A percentile compares a stretch with the other conserved stretches of the same genome.
phyloP scores from a whole-genome alignment of 2,329 filamentous ascomycete species.

The Aspergillus candidus region DNA sequence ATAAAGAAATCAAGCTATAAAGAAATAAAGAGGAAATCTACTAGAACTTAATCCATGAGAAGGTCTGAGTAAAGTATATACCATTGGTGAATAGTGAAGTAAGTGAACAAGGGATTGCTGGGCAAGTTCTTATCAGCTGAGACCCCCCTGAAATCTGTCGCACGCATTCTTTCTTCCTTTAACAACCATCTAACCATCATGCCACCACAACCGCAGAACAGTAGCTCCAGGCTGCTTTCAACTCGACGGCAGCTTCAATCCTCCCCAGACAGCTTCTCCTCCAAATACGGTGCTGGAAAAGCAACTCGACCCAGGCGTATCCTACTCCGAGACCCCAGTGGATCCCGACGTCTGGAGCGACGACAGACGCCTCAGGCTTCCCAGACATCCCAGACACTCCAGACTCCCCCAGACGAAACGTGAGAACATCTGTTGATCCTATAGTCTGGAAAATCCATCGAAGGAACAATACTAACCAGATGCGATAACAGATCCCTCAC shows the following conservation, averaged over 20 bases:
- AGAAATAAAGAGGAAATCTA: too few relatives aligned
- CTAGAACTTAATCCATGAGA: too few relatives aligned
- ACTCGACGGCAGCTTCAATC: constrained; percentile 19
- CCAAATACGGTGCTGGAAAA: constrained; percentile 39
- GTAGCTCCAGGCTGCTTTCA: constrained; percentile 14
- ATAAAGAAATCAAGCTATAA: too few relatives aligned
- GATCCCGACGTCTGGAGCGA: constrained; percentile 22
- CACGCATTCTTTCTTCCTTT: background rate
- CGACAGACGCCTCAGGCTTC: constrained; percentile 27
- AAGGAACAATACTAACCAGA: background rate
- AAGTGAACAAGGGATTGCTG: too few relatives aligned
- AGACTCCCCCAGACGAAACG: constrained; percentile 31
- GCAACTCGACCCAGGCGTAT: constrained; percentile 30
- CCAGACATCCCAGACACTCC: constrained; percentile 15
- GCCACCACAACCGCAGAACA: constrained; percentile 1
- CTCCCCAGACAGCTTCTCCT: constrained; percentile 32
- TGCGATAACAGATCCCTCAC: constrained; percentile 45
- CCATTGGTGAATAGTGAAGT: too few relatives aligned
- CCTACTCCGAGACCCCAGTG: constrained; percentile 24
- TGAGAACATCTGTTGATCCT: constrained; percentile 16
- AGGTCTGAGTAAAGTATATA: too few relatives aligned
- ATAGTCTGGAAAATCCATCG: background rate
- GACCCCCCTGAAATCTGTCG: background rate
- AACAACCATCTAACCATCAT: background rate
- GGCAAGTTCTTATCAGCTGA: background rate